Evolutionary conservation across 176 grass and related monocot species (phyloP), one percentile per base, ranked within the genome.

Genomic region (Carex kokanica): DNA sequence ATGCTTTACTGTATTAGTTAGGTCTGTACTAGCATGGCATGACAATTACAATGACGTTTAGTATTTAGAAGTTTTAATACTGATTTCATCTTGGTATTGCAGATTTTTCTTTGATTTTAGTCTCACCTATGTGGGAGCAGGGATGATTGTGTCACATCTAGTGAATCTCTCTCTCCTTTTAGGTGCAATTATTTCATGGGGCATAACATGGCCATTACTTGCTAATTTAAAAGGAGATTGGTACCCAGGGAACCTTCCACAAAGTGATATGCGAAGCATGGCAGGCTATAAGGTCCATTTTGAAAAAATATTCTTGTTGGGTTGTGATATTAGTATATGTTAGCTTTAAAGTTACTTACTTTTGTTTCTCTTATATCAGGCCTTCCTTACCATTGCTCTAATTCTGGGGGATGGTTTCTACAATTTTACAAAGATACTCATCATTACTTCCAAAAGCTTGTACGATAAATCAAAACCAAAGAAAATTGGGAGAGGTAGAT

Each of bases 51-150:
- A 75, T 12, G 34, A 34, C 14, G 6, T 34, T 67, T 16, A 17
- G 3, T 54, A 29, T 38, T 40, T 52, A 17, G 5, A 53, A 17
- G n/a, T 9, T 6, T 23, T 43, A 40, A 18, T 73, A 1, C 6
- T 47, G 8, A 85, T 59, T 90, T 41, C 9, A n/a, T 38, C 9
- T 75, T 34, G 6, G 61, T 52, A 15, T 31, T 20, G 17, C 87
- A 97, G 96, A 62, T 99, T 99, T 68, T 99, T 93, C 91, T 99
- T 99, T 85, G 96, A 99, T 86, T 99, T 95, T 80, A 95, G 96
- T 27, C 83, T 93, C n/a, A 93, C 89, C 3, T 99, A 99, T 64
- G 96, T 99, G 62, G 96, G 96, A 41, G 93, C 96, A 17, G 96
- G 96, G 62, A 99, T 99, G 96, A 99, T 99, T 58, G 94, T 93